Percentiles rank a stretch among this genome's conserved stretches.
phyloP scores from a whole-genome alignment of 2,329 filamentous ascomycete species.

The Claviceps cyperi region DNA sequence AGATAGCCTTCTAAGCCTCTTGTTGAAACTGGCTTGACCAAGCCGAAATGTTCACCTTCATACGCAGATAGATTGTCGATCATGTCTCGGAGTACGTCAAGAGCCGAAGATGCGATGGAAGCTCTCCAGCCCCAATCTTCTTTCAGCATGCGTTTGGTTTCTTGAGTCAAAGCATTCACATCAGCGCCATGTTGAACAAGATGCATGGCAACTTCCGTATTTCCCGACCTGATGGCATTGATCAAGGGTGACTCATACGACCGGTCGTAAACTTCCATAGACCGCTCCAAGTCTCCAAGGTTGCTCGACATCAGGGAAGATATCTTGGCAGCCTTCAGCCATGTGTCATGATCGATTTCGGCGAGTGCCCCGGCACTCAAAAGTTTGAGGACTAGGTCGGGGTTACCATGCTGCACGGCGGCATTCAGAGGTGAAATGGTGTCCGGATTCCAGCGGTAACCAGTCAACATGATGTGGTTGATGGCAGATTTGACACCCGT shows the following conservation, averaged over 20 bases:
- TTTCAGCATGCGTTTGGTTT: conserved; percentile 21
- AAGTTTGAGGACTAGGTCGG: conserved; percentile 40
- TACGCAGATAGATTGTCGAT: conserved; percentile 35
- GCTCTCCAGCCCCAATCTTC: conserved; percentile 19
- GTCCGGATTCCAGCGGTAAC: conserved; percentile 17
- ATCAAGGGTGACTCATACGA: conserved; percentile 51
- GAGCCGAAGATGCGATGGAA: conserved; percentile 29
- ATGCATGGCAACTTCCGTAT: conserved; percentile 33
- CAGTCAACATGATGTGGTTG: conserved; percentile 43
- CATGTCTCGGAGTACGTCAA: conserved; percentile 46
- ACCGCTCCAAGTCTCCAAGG: conserved; percentile 29
- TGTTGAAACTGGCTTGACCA: conserved; percentile 6
- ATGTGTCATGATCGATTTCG: conserved; percentile 47
- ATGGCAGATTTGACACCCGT: conserved; percentile 48
- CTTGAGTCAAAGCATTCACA: conserved; percentile 41
- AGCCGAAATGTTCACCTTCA: conserved; percentile 10
- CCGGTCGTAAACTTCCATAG: conserved; percentile 32
- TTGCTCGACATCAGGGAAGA: conserved; percentile 20
- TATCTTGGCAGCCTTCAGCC: conserved; percentile 42
- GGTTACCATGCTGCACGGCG: conserved; percentile 41
- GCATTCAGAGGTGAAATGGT: conserved; percentile 38
- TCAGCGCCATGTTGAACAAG: conserved; percentile 52
- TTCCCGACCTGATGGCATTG: conserved; percentile 34
- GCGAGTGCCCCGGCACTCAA: conserved; percentile 48
- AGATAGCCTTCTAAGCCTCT: conserved; percentile 39